Conservation (phyloP, 1,284 basidiomycete genomes). For the Ustilago shanxiensis region DNA sequence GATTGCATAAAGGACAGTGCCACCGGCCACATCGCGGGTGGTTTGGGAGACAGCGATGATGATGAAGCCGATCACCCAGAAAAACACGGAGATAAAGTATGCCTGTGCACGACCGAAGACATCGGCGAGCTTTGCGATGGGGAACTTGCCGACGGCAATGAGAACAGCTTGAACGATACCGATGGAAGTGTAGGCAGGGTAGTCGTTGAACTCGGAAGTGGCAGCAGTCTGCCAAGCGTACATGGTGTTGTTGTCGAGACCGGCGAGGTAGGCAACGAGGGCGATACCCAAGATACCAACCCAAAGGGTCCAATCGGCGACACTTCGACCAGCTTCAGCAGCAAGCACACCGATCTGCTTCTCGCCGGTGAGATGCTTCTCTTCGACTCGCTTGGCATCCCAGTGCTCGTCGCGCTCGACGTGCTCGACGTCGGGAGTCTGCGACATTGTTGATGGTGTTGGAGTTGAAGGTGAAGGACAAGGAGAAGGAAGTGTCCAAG, state of each 20-base stretch:
- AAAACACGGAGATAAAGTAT: slow-evolving; percentile 54
- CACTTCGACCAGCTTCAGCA: slow-evolving; percentile 56
- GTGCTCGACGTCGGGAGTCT: slow-evolving; percentile 30
- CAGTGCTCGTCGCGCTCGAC: slow-evolving; percentile 27
- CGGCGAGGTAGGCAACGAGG: slow-evolving; percentile 57
- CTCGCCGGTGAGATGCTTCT: slow-evolving; percentile 18
- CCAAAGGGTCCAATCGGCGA: slow-evolving; percentile 60
- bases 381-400: slow-evolving; percentile 14
- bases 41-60: slow-evolving; percentile 61
- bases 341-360: slow-evolving; percentile 61
- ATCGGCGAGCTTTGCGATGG: slow-evolving; percentile 68
- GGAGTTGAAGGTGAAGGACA: slow-evolving; percentile 2
- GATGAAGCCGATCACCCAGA: slow-evolving; percentile 66
- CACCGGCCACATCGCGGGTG: slow-evolving; percentile 51
- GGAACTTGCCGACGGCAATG: slow-evolving; percentile 67
- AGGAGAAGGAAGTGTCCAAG: slow-evolving; percentile 1
- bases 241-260: slow-evolving; percentile 64
- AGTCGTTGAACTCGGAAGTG: slow-evolving; percentile 43
- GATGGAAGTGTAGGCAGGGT: slow-evolving; percentile 52
- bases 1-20: slow-evolving; percentile 64
- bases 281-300: slow-evolving; percentile 59
- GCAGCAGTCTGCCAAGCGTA: slow-evolving; percentile 50
- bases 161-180: slow-evolving; percentile 62
- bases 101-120: slow-evolving; percentile 67
- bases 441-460: slow-evolving; percentile 30